Evolutionary conservation across 2,329 filamentous ascomycete genomes (phyloP).

Genomic region (Fusarium fracticaudum): DNA sequence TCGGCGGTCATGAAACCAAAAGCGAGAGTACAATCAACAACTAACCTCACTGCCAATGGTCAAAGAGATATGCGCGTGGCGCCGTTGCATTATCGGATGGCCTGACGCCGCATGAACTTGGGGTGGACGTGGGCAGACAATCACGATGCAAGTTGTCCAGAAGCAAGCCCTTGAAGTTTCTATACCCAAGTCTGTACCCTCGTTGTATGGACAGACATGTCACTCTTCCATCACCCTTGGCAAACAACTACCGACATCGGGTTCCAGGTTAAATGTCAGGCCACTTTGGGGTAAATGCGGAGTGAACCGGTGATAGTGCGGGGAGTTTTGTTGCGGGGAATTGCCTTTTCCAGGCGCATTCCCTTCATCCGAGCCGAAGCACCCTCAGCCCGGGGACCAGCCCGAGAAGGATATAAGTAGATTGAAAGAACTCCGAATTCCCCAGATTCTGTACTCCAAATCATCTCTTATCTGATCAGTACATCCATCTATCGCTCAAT

Average conservation of each 20-base stretch:
- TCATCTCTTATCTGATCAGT: not conserved
- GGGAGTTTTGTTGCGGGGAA: constrained; percentile 13
- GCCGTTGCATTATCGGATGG: not conserved
- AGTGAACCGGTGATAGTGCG: constrained; percentile 8
- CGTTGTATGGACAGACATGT: not conserved
- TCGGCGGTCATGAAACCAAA: too few species aligned
- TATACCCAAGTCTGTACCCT: not conserved
- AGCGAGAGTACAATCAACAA: not conserved
- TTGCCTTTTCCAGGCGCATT: constrained; percentile 21
- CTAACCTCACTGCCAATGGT: not conserved
- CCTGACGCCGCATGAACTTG: not conserved
- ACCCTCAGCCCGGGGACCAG: constrained; percentile 14
- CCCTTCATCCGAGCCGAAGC: constrained; percentile 31
- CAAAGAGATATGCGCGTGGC: not conserved
- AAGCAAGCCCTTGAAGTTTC: not conserved
- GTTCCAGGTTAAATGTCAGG: constrained; percentile 5
- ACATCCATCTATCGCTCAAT: not conserved
- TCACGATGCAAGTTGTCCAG: not conserved
- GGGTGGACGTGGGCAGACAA: not conserved
- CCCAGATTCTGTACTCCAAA: not conserved
- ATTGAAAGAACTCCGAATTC: not conserved
- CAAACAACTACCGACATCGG: constrained; percentile 12
- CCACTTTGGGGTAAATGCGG: constrained; percentile 23
- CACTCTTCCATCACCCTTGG: not conserved
- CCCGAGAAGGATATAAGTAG: constrained; percentile 23